Percentiles rank a stretch among this genome's conserved stretches.
These are phyloP conservation scores for Aspergillus quadricinctus DNA, from an alignment of 2,329 filamentous ascomycete genomes.

Conservation along the genomic window DNA sequence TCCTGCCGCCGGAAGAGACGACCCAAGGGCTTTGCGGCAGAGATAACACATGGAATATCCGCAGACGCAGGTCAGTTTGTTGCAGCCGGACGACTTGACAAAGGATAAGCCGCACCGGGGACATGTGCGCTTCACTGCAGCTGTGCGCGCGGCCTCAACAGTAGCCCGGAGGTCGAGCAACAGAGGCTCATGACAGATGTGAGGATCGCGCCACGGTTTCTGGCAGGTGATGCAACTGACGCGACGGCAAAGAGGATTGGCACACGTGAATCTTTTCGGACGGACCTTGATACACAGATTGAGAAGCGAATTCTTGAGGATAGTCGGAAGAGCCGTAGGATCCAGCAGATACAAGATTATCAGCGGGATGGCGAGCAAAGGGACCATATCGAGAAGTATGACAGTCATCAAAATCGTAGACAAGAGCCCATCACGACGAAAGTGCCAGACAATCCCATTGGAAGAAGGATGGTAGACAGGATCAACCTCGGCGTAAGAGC, in stretches of 20 bases:
- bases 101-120: slow-evolving; percentile 87
- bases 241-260: slow-evolving; percentile 62
- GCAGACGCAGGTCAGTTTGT: slow-evolving; percentile 92
- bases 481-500: slow-evolving; percentile 84
- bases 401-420: slow-evolving; percentile 48
- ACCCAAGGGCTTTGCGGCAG: slow-evolving; percentile 65
- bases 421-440: slow-evolving; percentile 54
- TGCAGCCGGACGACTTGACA: slow-evolving; percentile 90
- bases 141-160: slow-evolving; percentile 87
- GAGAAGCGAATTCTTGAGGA: slow-evolving; percentile 58
- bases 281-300: slow-evolving; percentile 67
- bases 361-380: slow-evolving; percentile 48
- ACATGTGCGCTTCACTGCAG: slow-evolving; percentile 91
- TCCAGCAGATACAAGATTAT: slow-evolving; percentile 56
- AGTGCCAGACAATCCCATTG: slow-evolving; percentile 51
- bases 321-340: slow-evolving; percentile 42
- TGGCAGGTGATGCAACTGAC: slow-evolving; percentile 76
- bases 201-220: slow-evolving; percentile 81
- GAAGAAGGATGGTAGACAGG: slow-evolving; percentile 61
- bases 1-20: slow-evolving; percentile 16
- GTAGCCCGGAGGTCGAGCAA: slow-evolving; percentile 78
- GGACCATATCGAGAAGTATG: slow-evolving; percentile 41
- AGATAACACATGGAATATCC: slow-evolving; percentile 99
- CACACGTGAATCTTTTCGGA: slow-evolving; percentile 74
- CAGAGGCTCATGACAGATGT: slow-evolving; percentile 83